Evolutionary conservation across 129 eudicot species (phyloP).

Genomic region (Ambrosia artemisiifolia): DNA sequence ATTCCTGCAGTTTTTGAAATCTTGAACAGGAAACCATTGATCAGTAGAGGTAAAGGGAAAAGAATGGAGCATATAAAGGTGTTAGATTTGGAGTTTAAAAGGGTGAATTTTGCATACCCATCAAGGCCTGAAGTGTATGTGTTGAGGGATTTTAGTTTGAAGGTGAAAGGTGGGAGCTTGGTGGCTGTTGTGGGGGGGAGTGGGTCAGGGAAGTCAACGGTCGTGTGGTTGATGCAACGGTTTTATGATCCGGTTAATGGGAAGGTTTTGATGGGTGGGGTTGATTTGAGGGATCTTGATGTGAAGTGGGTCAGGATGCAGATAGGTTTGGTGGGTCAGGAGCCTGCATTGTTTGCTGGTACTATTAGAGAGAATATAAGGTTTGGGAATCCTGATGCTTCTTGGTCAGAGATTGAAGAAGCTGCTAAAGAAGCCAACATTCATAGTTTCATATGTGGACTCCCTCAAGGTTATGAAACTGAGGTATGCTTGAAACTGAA

Average conservation of each 20-base stretch:
- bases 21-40: slow-evolving; percentile 50
- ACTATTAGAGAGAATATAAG: slow-evolving; percentile 67
- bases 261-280: slow-evolving; percentile 55
- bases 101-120: slow-evolving; percentile 69
- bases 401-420: slow-evolving; percentile 34
- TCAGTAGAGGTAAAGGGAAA: slow-evolving; percentile 38
- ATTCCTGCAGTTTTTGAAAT: slow-evolving; percentile 55
- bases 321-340: slow-evolving; percentile 76
- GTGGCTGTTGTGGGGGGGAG: slow-evolving; percentile 77
- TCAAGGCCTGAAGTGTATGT: slow-evolving; percentile 50
- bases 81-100: slow-evolving; percentile 62
- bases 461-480: slow-evolving; percentile 80
- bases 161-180: slow-evolving; percentile 49
- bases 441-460: slow-evolving; percentile 51
- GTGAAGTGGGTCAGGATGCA: slow-evolving; percentile 71
- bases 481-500: slow-evolving; percentile 8
- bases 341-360: slow-evolving; percentile 80
- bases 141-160: slow-evolving; percentile 42
- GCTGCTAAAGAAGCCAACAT: slow-evolving; percentile 39
- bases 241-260: slow-evolving; percentile 68
- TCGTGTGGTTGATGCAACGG: slow-evolving; percentile 48
- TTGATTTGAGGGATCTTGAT: slow-evolving; percentile 50
- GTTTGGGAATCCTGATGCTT: slow-evolving; percentile 32
- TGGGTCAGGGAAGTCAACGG: slow-evolving; percentile 75
- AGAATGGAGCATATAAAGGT: slow-evolving; percentile 41